These are phyloP conservation scores for Kuraishia hungarica DNA, from an alignment of 805 yeast species.

Conservation along the genomic window DNA sequence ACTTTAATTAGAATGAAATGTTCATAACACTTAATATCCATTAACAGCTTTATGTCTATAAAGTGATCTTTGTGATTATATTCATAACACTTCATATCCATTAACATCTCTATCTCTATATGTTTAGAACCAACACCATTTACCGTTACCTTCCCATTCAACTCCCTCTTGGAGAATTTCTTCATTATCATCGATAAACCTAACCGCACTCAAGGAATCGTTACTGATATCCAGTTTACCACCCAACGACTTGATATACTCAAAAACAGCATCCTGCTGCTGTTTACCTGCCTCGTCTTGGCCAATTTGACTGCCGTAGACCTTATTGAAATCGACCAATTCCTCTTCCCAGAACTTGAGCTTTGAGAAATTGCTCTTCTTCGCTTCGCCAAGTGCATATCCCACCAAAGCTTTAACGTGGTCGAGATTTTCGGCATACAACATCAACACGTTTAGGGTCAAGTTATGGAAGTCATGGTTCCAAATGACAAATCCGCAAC, in stretches of 20 bases:
- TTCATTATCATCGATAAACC: slow-evolving; percentile 6
- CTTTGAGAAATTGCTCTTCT: slow-evolving; percentile 6
- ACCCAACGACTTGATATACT: slow-evolving; percentile 1
- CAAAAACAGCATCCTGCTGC: background rate
- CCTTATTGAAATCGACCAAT: slow-evolving; percentile 10
- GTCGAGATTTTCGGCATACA: slow-evolving; percentile 9
- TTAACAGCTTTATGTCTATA: no score
- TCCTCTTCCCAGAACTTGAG: slow-evolving; percentile 18
- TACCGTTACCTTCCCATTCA: slow-evolving; percentile 18
- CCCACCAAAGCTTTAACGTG: slow-evolving; percentile 9
- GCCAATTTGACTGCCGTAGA: slow-evolving; percentile 2
- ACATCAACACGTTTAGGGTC: slow-evolving; percentile 10
- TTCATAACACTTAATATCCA: no score
- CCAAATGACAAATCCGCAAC: slow-evolving; percentile 32
- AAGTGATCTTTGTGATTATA: no score
- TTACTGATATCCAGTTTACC: slow-evolving; percentile 11
- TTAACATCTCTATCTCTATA: background rate
- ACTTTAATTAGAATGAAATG: no score
- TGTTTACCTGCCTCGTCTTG: slow-evolving; percentile 6
- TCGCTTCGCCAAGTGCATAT: slow-evolving; percentile 7
- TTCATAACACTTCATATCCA: no score
- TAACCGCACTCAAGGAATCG: slow-evolving; percentile 13
- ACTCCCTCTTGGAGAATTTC: slow-evolving; percentile 3
- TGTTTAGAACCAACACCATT: slow-evolving; percentile 18
- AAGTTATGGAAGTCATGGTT: slow-evolving; percentile 22